Percentiles rank a stretch among this genome's conserved stretches.
phyloP scores from a whole-genome alignment of 2,329 filamentous ascomycete genomes.

The Ramularia endophylla region DNA sequence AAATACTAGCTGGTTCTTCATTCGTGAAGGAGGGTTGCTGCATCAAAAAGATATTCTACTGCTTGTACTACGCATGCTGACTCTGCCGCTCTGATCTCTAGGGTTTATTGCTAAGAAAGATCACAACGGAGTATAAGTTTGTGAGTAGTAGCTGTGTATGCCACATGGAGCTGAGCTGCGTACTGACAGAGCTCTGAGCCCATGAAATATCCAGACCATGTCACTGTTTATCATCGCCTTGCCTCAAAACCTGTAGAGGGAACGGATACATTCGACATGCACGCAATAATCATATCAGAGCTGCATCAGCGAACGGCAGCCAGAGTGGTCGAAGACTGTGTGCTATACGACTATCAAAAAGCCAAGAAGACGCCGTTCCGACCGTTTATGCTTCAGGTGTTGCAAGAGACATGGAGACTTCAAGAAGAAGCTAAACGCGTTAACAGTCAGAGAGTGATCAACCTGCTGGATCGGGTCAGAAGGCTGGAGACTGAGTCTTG shows the following conservation, averaged over 20 bases:
- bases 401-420: constrained; percentile 53
- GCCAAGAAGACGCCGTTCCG: constrained; percentile 53
- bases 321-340: constrained; percentile 68
- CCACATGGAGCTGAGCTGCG: constrained; percentile 51
- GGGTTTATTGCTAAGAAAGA: constrained; percentile 73
- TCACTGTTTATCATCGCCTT: constrained; percentile 80
- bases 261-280: constrained; percentile 53
- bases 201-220: constrained; percentile 73
- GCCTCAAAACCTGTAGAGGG: constrained; percentile 44
- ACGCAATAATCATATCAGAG: constrained; percentile 68
- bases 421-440: constrained; percentile 55
- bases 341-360: constrained; percentile 66
- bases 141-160: too few species aligned
- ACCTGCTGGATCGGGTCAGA: constrained; percentile 54
- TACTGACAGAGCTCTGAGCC: constrained; percentile 49
- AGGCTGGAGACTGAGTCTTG: constrained; percentile 66
- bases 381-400: constrained; percentile 56
- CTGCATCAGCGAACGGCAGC: constrained; percentile 66
- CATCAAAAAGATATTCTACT: too few species aligned
- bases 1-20: too few species aligned
- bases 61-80: too few species aligned
- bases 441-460: constrained; percentile 49
- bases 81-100: too few species aligned
- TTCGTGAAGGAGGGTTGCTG: too few species aligned
- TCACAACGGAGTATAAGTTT: constrained; percentile 82